Base-by-base conservation (phyloP, 768 basidiomycete species). In the Rhodotorula taiwanensis region DNA sequence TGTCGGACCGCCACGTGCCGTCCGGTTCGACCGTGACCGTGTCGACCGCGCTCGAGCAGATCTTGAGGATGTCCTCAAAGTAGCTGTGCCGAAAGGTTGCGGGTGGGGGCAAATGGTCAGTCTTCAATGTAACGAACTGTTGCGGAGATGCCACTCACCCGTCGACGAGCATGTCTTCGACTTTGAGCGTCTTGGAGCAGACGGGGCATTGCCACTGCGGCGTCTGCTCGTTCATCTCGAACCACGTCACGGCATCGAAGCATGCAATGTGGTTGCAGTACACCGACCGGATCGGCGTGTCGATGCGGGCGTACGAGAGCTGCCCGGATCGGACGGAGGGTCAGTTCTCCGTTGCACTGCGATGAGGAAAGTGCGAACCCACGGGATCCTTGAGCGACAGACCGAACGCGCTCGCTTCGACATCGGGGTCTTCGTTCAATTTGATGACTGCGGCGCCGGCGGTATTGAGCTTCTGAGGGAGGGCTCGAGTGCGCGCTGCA, bases 121-220 rank as follows among this genome's bases (percentile, higher is more conserved):
- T 30, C 21, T 33, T 6, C 4, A 23, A 23, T 30, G n/a, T n/a
- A n/a, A n/a, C n/a, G n/a, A n/a, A n/a, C n/a, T n/a, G n/a, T n/a
- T n/a, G n/a, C n/a, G n/a, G n/a, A 23, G 18, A 44, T 7, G 15
- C 6, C 16, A 73, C 83, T 47, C 75, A 91, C 93, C 91, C 93
- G 74, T 99, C 95, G 61, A 94, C 81, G 42, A 95, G 86, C 41
- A 99, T 78, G 63, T 97, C 89, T 39, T 86, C 86, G 25, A 83
- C 78, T 67, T 85, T 83, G 56, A 99, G 75, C 50, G 80, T 78
- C 72, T 83, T 85, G 74, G 90, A 89, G 76, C 95, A 98, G 47
- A 91, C 86, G 31, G 95, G 94, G 76, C 95, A 98, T 50, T 86
- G 76, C 87, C 89, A 99, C 34, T 91, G 92, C 4, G 94, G 95